These are phyloP conservation scores for Melaleuca alternifolia DNA, from an alignment of 345 rosid genomes.

Conservation along the genomic window DNA sequence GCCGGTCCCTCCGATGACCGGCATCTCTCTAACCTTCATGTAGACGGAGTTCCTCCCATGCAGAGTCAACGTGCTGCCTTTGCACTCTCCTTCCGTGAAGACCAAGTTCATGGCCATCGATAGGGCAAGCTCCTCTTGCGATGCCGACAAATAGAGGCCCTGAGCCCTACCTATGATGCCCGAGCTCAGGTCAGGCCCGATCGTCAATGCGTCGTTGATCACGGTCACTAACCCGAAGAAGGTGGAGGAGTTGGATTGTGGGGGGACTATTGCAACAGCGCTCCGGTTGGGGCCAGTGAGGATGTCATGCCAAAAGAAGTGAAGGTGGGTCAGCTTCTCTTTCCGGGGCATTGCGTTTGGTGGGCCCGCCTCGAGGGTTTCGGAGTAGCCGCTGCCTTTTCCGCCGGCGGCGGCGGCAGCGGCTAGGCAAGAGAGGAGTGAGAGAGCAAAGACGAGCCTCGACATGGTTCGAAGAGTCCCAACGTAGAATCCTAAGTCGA, in stretches of 20 bases:
- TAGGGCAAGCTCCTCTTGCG: not conserved
- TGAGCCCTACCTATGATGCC: not conserved
- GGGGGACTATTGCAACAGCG: not conserved
- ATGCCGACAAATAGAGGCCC: not conserved
- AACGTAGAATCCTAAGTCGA: not conserved
- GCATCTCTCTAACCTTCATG: conserved; percentile 9
- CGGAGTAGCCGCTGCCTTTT: not conserved
- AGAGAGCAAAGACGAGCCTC: not conserved
- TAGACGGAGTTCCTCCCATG: not conserved
- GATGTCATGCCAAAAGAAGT: conserved; percentile 11
- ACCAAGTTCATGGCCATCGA: conserved; percentile 10
- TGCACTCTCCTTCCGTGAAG: conserved; percentile 9
- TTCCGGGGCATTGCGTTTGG: not conserved
- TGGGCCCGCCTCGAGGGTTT: not conserved
- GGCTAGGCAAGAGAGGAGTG: not conserved
- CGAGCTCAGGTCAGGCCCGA: not conserved
- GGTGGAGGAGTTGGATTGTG: not conserved
- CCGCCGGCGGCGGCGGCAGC: not conserved
- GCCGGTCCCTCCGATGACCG: conserved; percentile 10
- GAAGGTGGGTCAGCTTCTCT: conserved; percentile 7
- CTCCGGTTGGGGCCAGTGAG: not conserved
- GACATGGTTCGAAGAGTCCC: not conserved
- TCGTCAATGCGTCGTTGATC: not conserved
- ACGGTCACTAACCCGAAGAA: not conserved
- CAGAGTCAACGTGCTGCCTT: conserved; percentile 9